Conservation (phyloP, 2,329 filamentous ascomycete genomes). For the Fusarium hostae region DNA sequence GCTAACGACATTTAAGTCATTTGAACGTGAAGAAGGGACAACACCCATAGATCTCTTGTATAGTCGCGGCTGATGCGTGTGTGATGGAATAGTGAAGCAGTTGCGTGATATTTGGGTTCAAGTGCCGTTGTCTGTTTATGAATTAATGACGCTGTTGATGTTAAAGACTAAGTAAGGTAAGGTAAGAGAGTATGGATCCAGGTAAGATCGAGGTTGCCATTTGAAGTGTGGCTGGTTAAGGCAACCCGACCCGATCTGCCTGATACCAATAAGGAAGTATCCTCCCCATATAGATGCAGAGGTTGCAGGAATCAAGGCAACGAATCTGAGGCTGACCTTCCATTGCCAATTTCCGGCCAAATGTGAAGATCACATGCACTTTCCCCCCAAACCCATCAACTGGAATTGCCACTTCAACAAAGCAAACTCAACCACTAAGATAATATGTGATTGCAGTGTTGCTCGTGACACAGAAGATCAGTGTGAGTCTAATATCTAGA, state of each 20-base stretch:
- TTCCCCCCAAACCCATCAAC: neutral
- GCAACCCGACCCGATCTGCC: neutral
- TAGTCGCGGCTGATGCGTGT: neutral
- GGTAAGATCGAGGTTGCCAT: neutral
- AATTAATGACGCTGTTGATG: neutral
- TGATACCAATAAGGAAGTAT: neutral
- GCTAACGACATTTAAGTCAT: neutral
- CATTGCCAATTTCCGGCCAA: neutral
- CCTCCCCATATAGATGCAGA: neutral
- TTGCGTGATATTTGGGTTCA: neutral
- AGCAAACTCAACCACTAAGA: neutral
- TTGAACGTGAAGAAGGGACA: neutral
- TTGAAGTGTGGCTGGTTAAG: conserved; percentile 2
- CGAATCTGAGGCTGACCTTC: neutral
- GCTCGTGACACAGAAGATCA: neutral
- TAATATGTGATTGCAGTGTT: neutral
- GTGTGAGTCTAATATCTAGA: neutral
- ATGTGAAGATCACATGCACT: neutral
- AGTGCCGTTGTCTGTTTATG: neutral
- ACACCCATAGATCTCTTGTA: neutral
- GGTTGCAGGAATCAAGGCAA: neutral
- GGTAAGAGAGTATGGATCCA: neutral
- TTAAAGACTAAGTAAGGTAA: neutral
- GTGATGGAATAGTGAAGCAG: neutral
- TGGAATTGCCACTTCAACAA: neutral